Evolutionary conservation across 805 yeast genomes (phyloP).

Genomic region (Metschnikowia colocasiae): DNA sequence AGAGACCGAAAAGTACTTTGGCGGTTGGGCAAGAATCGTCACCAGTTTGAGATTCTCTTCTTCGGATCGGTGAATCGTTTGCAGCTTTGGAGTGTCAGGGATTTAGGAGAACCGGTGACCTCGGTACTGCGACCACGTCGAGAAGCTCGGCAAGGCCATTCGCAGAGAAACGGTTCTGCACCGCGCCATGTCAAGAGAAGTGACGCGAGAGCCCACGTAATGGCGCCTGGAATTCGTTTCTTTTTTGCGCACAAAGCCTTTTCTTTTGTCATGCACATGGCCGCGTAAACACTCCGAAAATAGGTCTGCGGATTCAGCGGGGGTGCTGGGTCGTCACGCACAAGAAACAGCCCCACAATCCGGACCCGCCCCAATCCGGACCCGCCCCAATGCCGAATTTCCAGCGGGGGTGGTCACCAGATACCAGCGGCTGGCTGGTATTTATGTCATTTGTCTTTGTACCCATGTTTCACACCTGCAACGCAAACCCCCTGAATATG

Average conservation of each 20-base stretch:
- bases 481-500: background rate
- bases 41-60: too few relatives aligned
- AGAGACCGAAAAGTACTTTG: too few relatives aligned
- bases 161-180: background rate
- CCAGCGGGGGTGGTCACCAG: background rate
- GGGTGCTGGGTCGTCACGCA: background rate
- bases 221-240: background rate
- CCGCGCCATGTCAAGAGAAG: background rate
- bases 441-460: background rate
- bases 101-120: too few relatives aligned
- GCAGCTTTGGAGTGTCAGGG: too few relatives aligned
- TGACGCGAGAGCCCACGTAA: background rate
- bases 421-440: background rate
- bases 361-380: background rate
- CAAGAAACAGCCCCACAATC: background rate
- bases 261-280: background rate
- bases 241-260: background rate
- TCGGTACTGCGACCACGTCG: background rate
- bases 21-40: too few relatives aligned
- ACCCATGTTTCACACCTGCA: background rate
- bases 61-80: too few relatives aligned
- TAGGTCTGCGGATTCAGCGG: slow-evolving; percentile 1
- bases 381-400: background rate
- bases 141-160: background rate
- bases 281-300: background rate